Evolutionary conservation across 768 basidiomycete species (phyloP).

Genomic region (Leccinum longicurvipes): DNA sequence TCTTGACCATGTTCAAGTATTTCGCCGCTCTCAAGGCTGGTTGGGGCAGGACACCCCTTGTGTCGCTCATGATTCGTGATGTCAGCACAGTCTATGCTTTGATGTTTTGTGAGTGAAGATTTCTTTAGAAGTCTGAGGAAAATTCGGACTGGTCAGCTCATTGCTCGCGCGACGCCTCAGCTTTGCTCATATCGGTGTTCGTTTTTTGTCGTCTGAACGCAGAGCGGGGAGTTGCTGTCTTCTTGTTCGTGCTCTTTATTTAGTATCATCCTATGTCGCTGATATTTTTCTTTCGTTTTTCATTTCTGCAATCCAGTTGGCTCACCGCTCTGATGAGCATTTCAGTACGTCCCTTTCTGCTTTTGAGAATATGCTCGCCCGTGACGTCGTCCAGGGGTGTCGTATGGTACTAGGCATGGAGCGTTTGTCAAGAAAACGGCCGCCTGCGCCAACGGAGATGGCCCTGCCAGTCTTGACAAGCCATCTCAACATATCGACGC

Average conservation of each 20-base stretch:
- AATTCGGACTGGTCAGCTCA: neutral
- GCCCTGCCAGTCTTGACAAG: slow-evolving; percentile 8
- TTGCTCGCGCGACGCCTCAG: slow-evolving; percentile 2
- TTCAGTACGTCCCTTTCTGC: slow-evolving; percentile 4
- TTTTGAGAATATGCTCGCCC: neutral
- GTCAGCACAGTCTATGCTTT: slow-evolving; percentile 10
- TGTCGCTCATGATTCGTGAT: slow-evolving; percentile 20
- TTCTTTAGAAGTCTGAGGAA: neutral
- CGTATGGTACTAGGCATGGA: slow-evolving; percentile 24
- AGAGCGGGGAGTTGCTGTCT: neutral
- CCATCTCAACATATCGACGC: neutral
- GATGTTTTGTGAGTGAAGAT: slow-evolving; percentile 6
- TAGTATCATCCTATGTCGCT: neutral
- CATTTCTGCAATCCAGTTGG: slow-evolving; percentile 10
- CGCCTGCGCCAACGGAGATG: neutral
- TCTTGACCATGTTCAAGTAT: slow-evolving; percentile 22
- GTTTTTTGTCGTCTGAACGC: neutral
- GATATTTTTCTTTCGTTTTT: neutral
- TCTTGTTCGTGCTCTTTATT: slow-evolving; percentile 11
- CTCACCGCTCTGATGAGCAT: slow-evolving; percentile 7
- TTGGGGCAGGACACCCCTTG: slow-evolving; percentile 17
- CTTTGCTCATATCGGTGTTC: neutral
- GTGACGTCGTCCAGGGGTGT: slow-evolving; percentile 19
- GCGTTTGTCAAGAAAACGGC: slow-evolving; percentile 10
- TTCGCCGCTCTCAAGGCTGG: slow-evolving; percentile 11